Conservation (phyloP, 2,329 filamentous ascomycete species). For the Akanthomyces muscarius region DNA sequence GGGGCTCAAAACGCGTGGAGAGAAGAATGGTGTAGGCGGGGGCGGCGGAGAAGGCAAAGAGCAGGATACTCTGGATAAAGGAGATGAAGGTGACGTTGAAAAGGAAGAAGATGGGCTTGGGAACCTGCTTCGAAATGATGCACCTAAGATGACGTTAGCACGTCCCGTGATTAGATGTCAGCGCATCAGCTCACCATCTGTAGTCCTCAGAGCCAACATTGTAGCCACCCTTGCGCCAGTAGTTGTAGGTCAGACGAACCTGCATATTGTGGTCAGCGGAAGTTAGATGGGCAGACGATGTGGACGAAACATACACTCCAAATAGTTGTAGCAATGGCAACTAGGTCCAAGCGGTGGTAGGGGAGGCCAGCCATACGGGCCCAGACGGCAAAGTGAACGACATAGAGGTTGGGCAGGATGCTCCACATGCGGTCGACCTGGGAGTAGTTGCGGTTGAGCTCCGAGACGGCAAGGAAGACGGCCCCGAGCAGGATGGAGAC, state of each 20-base stretch:
- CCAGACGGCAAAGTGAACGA: slow-evolving; percentile 80
- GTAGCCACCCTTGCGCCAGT: slow-evolving; percentile 94
- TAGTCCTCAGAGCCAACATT: slow-evolving; percentile 88
- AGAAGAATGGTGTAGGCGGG: slow-evolving; percentile 84
- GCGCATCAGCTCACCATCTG: slow-evolving; percentile 56
- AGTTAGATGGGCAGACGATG: neutral
- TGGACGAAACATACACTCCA: slow-evolving; percentile 67
- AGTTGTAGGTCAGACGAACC: slow-evolving; percentile 88
- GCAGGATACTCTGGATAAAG: slow-evolving; percentile 73
- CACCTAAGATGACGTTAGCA: slow-evolving; percentile 46
- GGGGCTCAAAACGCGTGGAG: slow-evolving; percentile 57
- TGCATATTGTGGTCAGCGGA: slow-evolving; percentile 31
- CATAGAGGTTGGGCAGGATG: slow-evolving; percentile 80
- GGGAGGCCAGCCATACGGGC: slow-evolving; percentile 69
- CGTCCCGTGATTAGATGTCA: neutral
- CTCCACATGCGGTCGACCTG: slow-evolving; percentile 94
- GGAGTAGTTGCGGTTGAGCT: slow-evolving; percentile 92
- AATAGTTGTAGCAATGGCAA: slow-evolving; percentile 63
- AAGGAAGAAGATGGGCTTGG: slow-evolving; percentile 66
- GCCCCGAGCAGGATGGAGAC: slow-evolving; percentile 67
- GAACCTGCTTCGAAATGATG: slow-evolving; percentile 64
- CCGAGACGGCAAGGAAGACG: slow-evolving; percentile 70
- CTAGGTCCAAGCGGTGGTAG: slow-evolving; percentile 66
- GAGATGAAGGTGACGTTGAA: slow-evolving; percentile 91
- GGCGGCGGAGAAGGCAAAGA: slow-evolving; percentile 68